A percentile compares a stretch with the other conserved stretches of the same genome.
Conservation (phyloP, 371 early-diverging fungal species). For the Mortierella sp. region DNA sequence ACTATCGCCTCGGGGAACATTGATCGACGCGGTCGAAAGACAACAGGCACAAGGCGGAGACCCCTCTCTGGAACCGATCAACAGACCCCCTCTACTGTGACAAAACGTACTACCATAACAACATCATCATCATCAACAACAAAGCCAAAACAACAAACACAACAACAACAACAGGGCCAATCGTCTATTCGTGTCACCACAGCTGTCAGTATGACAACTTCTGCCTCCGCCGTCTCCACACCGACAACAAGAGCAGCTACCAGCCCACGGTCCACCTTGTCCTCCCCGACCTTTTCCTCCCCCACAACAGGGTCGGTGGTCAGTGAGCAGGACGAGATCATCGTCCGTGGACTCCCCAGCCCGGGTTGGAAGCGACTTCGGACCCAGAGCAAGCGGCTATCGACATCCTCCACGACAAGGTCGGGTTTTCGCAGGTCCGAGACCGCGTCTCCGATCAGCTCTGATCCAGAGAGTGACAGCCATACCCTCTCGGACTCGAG, state of each 20-base stretch:
- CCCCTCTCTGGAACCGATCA: slow-evolving; percentile 3
- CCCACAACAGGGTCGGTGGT: not conserved
- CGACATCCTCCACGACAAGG: not conserved
- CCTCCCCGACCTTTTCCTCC: not conserved
- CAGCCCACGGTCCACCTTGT: slow-evolving; percentile 1
- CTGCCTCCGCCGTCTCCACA: slow-evolving; percentile 27
- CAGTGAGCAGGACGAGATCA: not conserved
- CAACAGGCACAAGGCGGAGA: not conserved
- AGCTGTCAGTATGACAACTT: slow-evolving; percentile 20
- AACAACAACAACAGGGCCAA: slow-evolving; percentile 38
- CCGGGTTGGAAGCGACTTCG: not conserved
- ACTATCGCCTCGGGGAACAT: not conserved
- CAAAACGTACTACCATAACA: not conserved
- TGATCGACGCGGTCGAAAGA: not conserved
- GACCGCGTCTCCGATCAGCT: not conserved
- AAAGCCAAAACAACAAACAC: slow-evolving; percentile 38
- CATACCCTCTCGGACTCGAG: slow-evolving; percentile 4
- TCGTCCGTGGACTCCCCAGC: too few species aligned
- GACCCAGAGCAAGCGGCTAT: not conserved
- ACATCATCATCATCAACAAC: slow-evolving; percentile 37
- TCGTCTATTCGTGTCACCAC: slow-evolving; percentile 40
- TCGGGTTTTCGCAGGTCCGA: not conserved
- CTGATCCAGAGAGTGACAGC: not conserved
- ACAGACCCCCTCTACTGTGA: not conserved
- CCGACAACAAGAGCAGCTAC: slow-evolving; percentile 27